A percentile compares a stretch with the other conserved stretches of the same genome.
Evolutionary conservation across 2,329 filamentous ascomycete genomes (phyloP).

Genomic region (Botrytis tulipae): DNA sequence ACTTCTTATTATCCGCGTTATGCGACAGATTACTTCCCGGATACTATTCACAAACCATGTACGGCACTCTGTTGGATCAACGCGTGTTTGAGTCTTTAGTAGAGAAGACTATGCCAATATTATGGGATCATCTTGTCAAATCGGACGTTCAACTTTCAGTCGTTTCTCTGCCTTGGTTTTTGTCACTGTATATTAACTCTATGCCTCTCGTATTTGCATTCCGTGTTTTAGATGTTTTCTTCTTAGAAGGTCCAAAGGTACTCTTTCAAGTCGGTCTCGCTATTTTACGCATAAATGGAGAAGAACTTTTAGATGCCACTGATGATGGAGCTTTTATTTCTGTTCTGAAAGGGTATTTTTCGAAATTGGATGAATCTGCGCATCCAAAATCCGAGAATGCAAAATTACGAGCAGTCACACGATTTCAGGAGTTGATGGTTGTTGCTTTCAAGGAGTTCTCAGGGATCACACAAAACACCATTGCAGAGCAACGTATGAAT

Average conservation of each 20-base stretch:
- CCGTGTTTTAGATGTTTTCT: conserved; percentile 94
- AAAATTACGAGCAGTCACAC: conserved; percentile 88
- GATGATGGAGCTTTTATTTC: conserved; percentile 98
- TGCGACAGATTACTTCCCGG: conserved; percentile 92
- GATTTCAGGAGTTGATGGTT: conserved; percentile 98
- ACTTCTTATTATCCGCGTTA: conserved; percentile 86
- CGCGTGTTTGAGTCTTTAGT: conserved; percentile 96
- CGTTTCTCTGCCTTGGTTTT: conserved; percentile 95
- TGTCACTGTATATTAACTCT: conserved; percentile 98
- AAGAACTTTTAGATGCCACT: conserved; percentile 86
- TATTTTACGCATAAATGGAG: conserved; percentile 95
- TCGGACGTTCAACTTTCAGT: conserved; percentile 96
- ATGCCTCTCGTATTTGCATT: conserved; percentile 99
- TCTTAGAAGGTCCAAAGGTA: conserved; percentile 95
- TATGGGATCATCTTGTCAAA: conserved; percentile 97
- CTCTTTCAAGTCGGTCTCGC: conserved; percentile 95
- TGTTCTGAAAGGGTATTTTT: conserved; percentile 91
- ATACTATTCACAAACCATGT: conserved; percentile 99
- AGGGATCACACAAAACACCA: conserved; percentile 88
- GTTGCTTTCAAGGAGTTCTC: conserved; percentile 98
- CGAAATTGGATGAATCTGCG: conserved; percentile 88
- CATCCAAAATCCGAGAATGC: conserved; percentile 95
- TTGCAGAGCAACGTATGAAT: conserved; percentile 82
- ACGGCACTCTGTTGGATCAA: conserved; percentile 93
- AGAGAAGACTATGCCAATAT: conserved; percentile 97